phyloP scores from a whole-genome alignment of 257 asterid species.

The Petunia axillaris region DNA sequence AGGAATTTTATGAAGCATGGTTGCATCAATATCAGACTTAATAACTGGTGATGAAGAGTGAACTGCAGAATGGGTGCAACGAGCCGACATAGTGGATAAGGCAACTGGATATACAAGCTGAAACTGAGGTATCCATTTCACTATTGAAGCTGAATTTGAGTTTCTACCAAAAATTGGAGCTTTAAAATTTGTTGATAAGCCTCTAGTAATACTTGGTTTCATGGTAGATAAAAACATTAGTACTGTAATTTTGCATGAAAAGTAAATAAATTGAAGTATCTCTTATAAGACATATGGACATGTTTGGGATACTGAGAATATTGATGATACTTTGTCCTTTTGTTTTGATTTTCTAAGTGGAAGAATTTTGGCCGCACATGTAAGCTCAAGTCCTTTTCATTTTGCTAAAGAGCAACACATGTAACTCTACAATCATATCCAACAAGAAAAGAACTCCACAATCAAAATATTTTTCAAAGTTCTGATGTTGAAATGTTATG shows the following conservation, averaged over 20 bases:
- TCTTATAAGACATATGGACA: background rate
- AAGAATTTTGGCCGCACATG: background rate
- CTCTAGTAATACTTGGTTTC: background rate
- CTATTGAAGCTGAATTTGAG: conserved; percentile 36
- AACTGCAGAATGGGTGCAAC: conserved; percentile 19
- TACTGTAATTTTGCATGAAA: background rate
- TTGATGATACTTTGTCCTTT: background rate
- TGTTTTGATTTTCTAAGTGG: background rate
- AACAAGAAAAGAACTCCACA: background rate
- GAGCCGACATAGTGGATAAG: conserved; percentile 23
- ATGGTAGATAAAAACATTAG: background rate
- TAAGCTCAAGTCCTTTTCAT: conserved; percentile 12
- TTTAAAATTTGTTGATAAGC: background rate
- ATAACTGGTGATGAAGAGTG: conserved; percentile 37
- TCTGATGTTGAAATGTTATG: background rate
- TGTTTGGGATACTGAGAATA: background rate
- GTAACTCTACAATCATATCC: background rate
- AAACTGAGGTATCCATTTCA: conserved; percentile 41
- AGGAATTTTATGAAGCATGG: conserved; percentile 9
- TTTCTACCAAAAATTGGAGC: conserved; percentile 32
- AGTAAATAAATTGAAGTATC: background rate
- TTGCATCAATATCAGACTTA: background rate
- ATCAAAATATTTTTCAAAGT: background rate
- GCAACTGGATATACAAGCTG: conserved; percentile 5
- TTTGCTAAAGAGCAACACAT: background rate